Percentiles rank a stretch among this genome's conserved stretches.
These are phyloP conservation scores for Phytophthora foliorum DNA, from an alignment of 352 stramenopile genomes.

Conservation along the genomic window DNA sequence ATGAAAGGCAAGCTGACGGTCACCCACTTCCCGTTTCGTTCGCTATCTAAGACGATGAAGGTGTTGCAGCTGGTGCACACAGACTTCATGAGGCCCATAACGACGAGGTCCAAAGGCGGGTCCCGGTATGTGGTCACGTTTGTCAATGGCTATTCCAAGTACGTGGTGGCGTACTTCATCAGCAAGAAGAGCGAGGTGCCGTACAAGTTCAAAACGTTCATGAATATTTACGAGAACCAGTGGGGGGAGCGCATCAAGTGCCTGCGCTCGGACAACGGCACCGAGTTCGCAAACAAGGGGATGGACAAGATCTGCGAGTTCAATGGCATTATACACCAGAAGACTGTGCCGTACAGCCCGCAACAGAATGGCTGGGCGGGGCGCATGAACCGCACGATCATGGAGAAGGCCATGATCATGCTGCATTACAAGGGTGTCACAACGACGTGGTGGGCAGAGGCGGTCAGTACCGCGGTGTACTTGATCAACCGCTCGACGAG, in stretches of 20 bases:
- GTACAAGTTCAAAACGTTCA: constrained; percentile 14
- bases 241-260: constrained; percentile 22
- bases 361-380: too few species aligned
- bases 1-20: constrained; percentile 27
- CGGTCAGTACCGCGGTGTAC: too few species aligned
- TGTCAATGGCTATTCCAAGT: constrained; percentile 19
- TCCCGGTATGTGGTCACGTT: constrained; percentile 15
- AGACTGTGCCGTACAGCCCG: too few species aligned
- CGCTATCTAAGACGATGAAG: constrained; percentile 6
- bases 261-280: constrained; percentile 40
- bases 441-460: too few species aligned
- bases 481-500: too few species aligned
- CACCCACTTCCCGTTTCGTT: neutral
- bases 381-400: too few species aligned
- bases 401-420: too few species aligned
- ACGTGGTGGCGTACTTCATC: constrained; percentile 22
- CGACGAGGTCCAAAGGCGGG: constrained; percentile 17
- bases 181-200: constrained; percentile 28
- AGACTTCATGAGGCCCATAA: constrained; percentile 15
- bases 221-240: too few species aligned
- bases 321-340: too few species aligned
- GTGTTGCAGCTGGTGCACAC: constrained; percentile 1
- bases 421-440: too few species aligned
- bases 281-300: constrained; percentile 30
- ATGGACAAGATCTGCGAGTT: neutral